phyloP scores from a whole-genome alignment of 192 early-diverging fungal species.

The Gamsiella multidivaricata region DNA sequence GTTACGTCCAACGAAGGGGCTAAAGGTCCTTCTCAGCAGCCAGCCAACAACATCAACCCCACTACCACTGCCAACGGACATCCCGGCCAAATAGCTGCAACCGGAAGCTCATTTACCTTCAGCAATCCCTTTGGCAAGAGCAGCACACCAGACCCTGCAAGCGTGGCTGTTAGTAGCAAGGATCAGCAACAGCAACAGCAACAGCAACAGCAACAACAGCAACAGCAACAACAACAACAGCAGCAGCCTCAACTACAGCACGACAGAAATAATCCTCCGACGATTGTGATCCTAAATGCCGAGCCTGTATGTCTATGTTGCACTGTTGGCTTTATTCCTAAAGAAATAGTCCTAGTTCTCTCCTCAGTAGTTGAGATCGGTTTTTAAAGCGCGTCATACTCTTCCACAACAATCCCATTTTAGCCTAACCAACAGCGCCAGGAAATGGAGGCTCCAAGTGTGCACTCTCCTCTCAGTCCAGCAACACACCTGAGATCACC shows the following conservation, averaged over 20 bases:
- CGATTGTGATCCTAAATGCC: not conserved
- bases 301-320: not conserved
- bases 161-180: too few species aligned
- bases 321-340: not conserved
- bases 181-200: not conserved
- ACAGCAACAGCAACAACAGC: not conserved
- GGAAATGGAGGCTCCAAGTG: not conserved
- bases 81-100: not conserved
- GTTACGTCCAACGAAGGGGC: not conserved
- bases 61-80: too few species aligned
- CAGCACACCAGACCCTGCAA: too few species aligned
- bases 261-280: not conserved
- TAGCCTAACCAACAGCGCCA: not conserved
- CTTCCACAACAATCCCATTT: not conserved
- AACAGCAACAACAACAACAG: not conserved
- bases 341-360: not conserved
- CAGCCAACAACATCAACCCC: too few species aligned
- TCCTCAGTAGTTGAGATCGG: not conserved
- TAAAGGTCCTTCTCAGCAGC: not conserved
- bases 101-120: not conserved
- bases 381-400: not conserved
- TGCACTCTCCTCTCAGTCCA: not conserved
- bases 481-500: slow-evolving; percentile 9
- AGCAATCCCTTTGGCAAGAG: not conserved
- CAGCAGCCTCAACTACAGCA: not conserved